Base-by-base conservation (phyloP, 495 filamentous ascomycete genomes). In the Elasticomyces elasticus region DNA sequence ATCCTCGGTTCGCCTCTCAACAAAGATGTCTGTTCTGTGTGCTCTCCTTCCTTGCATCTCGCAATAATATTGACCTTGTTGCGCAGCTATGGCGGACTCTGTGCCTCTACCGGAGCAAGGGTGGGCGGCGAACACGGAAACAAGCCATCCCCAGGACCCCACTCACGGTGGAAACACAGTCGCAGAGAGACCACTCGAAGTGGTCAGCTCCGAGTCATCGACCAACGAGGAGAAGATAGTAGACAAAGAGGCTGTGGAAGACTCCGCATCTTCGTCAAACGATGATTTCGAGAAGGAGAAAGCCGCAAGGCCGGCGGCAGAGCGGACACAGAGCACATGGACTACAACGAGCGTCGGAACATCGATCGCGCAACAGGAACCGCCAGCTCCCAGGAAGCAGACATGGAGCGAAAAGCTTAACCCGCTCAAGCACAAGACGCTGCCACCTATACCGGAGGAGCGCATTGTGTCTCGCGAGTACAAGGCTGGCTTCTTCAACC, bases 351-450 rank as follows among this genome's bases (percentile, higher is more conserved):
- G 52, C 24, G 33, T 49, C 20, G 65, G 63, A 22, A 59, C 51
- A 10, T 52, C 47, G n/a, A 28, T 37, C 30, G 43, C 52, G 24
- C 56, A 56, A 49, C 57, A 55, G 37, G 51, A 65, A 28, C 62
- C 65, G 43, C 60, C 60, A 26, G 47, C 61, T 1, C 13, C 47
- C 13, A 22, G 66, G 30, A 72, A 74, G 58, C 77, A 74, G 56
- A 75, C 73, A 60, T 84, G 80, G 81, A 76, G 78, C 60, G 77
- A 74, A 57, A 72, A 72, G 28, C 62, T 74, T 12, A 86, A 87
- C 61, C 83, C 84, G 2, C 60, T 87, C 54, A 74, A 76, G 66
- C 79, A 79, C 76, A 76, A 77, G 30, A 56, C 59, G 23, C 73
- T 75, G 15, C 81, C 81, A 0, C 77, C 81, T 10, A 70, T 85